A percentile compares a stretch with the other conserved stretches of the same genome.
These are phyloP conservation scores for Blastobotrys aristatus DNA, from an alignment of 1,139 yeast genomes.

Conservation along the genomic window DNA sequence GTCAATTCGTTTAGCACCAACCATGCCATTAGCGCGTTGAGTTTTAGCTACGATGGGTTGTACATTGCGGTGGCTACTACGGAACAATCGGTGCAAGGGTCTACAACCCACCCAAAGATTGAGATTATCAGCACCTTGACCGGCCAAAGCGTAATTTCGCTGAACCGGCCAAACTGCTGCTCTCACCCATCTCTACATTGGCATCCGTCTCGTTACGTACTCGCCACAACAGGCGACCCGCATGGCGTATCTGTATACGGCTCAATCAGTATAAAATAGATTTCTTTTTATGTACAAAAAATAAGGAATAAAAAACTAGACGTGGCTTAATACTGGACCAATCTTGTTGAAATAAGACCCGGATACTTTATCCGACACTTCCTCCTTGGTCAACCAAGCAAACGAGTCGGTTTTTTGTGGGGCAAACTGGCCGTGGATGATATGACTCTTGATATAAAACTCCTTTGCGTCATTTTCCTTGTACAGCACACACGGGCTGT, in stretches of 20 bases:
- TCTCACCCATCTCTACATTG: conserved; percentile 28
- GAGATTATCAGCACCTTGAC: conserved; percentile 31
- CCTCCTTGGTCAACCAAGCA: conserved; percentile 85
- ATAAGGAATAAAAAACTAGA: conserved; percentile 14
- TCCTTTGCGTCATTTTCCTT: conserved; percentile 38
- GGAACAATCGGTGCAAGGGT: neutral
- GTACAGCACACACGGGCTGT: conserved; percentile 72
- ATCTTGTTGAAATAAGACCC: conserved; percentile 46
- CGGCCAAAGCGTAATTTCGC: conserved; percentile 27
- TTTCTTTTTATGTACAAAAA: neutral
- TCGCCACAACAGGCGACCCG: conserved; percentile 32
- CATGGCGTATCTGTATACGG: conserved; percentile 17
- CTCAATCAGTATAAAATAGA: neutral
- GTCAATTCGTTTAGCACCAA: conserved; percentile 45
- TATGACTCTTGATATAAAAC: conserved; percentile 81
- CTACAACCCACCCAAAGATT: conserved; percentile 24
- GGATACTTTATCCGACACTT: conserved; percentile 53
- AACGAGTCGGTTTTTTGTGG: conserved; percentile 47
- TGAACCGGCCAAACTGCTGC: conserved; percentile 15
- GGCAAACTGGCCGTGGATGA: conserved; percentile 77
- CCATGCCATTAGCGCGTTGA: conserved; percentile 29
- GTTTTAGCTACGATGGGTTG: conserved; percentile 35
- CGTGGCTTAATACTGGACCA: conserved; percentile 25
- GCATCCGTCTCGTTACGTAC: conserved; percentile 31
- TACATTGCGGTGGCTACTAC: conserved; percentile 34